Evolutionary conservation across 371 early-diverging fungal species (phyloP).

Genomic region (Mucor lusitanicus): DNA sequence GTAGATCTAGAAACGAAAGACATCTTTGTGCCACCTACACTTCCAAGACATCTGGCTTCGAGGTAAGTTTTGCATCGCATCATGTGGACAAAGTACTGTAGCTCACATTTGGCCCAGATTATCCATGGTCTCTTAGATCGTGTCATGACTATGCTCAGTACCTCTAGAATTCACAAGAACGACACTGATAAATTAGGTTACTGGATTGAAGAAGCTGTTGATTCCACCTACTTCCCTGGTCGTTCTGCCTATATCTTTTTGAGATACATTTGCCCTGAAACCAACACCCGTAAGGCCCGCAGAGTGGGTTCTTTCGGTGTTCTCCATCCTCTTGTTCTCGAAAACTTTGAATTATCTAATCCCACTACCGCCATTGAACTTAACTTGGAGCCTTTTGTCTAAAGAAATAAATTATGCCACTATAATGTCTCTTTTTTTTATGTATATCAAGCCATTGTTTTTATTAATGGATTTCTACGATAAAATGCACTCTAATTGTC

Average conservation of each 20-base stretch:
- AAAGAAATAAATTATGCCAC: slow-evolving; percentile 38
- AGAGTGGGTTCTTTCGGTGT: slow-evolving; percentile 91
- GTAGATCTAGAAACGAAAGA: slow-evolving; percentile 91
- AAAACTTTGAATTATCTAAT: slow-evolving; percentile 82
- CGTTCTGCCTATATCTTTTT: slow-evolving; percentile 86
- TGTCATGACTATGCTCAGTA: slow-evolving; percentile 82
- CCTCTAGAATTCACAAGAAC: slow-evolving; percentile 47
- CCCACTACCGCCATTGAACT: slow-evolving; percentile 94
- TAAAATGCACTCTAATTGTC: no score
- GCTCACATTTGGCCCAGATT: slow-evolving; percentile 38
- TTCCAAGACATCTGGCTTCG: slow-evolving; percentile 90
- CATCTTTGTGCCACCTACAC: slow-evolving; percentile 89
- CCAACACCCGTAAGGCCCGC: slow-evolving; percentile 50
- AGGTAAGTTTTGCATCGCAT: slow-evolving; percentile 47
- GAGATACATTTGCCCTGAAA: slow-evolving; percentile 45
- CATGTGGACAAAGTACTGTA: neutral
- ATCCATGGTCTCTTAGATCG: slow-evolving; percentile 94
- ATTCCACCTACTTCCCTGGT: slow-evolving; percentile 91
- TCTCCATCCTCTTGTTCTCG: slow-evolving; percentile 90
- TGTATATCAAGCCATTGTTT: neutral
- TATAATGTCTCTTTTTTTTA: neutral
- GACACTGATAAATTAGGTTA: slow-evolving; percentile 61
- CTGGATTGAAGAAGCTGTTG: slow-evolving; percentile 81
- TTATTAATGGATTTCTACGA: no score
- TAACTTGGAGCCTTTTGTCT: slow-evolving; percentile 95